phyloP scores from a whole-genome alignment of 1,284 basidiomycete species.

The Rhodotorula sp. region DNA sequence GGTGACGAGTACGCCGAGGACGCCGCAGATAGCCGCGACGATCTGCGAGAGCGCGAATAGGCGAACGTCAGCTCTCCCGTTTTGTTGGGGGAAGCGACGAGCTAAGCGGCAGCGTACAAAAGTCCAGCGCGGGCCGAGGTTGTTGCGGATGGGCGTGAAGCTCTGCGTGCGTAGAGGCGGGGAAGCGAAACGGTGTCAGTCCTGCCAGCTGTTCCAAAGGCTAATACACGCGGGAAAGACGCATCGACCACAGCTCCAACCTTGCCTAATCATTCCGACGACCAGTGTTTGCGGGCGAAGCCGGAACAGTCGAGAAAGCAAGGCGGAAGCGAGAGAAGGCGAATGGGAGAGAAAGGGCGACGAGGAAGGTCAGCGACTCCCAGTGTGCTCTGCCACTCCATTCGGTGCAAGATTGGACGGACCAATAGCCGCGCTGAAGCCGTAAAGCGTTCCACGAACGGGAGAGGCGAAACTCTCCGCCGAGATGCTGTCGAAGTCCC shows the following conservation, averaged over 20 bases:
- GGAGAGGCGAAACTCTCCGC: conserved; percentile 64
- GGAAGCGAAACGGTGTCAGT: too few relatives aligned
- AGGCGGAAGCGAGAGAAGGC: not conserved
- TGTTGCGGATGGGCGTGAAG: conserved; percentile 43
- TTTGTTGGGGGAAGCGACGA: too few relatives aligned
- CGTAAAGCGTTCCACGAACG: conserved; percentile 50
- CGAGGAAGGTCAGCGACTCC: too few relatives aligned
- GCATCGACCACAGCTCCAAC: conserved; percentile 71
- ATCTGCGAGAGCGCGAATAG: conserved; percentile 47
- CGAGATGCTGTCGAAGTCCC: conserved; percentile 44
- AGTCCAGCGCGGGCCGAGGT: conserved; percentile 53
- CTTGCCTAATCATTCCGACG: conserved; percentile 65
- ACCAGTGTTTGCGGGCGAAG: not conserved
- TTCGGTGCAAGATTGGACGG: conserved; percentile 46
- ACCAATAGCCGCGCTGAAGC: conserved; percentile 47
- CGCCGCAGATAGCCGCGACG: conserved; percentile 65
- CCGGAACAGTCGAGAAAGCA: not conserved
- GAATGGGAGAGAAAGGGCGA: too few relatives aligned
- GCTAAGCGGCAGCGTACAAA: conserved; percentile 48
- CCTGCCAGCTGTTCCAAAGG: too few relatives aligned
- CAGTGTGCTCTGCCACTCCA: too few relatives aligned
- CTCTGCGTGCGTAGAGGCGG: conserved; percentile 63
- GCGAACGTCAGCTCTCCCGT: not conserved
- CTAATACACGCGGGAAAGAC: too few relatives aligned
- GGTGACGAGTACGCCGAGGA: conserved; percentile 62